phyloP scores from a whole-genome alignment of 164 flowering plant species.

The Sextonia rubra region DNA sequence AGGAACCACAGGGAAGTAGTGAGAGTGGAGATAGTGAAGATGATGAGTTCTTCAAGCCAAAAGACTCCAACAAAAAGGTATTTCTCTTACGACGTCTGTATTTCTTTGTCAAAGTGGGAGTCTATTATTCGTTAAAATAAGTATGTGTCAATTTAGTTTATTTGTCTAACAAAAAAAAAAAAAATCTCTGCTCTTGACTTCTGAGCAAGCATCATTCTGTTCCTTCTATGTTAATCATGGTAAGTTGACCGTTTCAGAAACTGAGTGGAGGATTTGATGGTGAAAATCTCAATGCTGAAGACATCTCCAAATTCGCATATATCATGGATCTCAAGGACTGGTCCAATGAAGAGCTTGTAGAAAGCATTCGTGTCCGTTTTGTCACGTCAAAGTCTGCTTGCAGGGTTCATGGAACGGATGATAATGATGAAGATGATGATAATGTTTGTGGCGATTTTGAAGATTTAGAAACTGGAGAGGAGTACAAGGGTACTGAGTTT shows the following conservation, averaged over 20 bases:
- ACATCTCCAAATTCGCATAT: conserved; percentile 58
- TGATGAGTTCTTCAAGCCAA: conserved; percentile 80
- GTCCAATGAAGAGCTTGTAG: conserved; percentile 44
- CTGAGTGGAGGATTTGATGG: conserved; percentile 33
- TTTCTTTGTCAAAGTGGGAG: neutral
- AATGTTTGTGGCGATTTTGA: conserved; percentile 77
- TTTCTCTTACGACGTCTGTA: neutral
- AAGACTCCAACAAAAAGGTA: conserved; percentile 68
- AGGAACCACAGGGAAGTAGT: conserved; percentile 32
- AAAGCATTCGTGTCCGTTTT: conserved; percentile 80
- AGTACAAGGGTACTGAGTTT: conserved; percentile 27
- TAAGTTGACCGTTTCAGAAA: conserved; percentile 33
- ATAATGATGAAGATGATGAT: conserved; percentile 40
- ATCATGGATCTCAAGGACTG: conserved; percentile 38
- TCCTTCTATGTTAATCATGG: conserved; percentile 3
- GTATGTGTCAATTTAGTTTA: neutral
- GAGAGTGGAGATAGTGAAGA: conserved; percentile 65
- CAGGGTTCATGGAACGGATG: conserved; percentile 42
- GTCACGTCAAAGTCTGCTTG: conserved; percentile 80
- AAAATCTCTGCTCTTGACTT: neutral
- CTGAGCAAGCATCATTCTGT: neutral
- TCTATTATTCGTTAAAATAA: neutral
- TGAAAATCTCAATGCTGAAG: conserved; percentile 44
- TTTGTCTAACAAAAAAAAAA: neutral
- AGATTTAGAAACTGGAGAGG: conserved; percentile 84